Percentiles rank a stretch among this genome's conserved stretches.
Evolutionary conservation across 78 protist genomes (phyloP).

Genomic region (Dictyostelium brefeldianum): DNA sequence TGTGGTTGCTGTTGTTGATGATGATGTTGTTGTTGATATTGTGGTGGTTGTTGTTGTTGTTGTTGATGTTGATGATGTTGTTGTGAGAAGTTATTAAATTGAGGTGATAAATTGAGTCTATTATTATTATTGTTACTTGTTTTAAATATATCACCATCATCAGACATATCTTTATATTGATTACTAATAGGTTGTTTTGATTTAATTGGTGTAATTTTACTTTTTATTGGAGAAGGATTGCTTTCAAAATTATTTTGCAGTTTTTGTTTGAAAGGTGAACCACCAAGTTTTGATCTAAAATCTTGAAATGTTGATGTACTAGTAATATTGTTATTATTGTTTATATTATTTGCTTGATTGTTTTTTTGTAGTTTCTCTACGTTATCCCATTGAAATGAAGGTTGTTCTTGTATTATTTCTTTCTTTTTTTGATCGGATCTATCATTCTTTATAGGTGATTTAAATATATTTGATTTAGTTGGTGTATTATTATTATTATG

Average conservation of each 20-base stretch:
- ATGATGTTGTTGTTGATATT: background rate
- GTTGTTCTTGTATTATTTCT: background rate
- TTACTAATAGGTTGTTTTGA: background rate
- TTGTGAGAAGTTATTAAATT: background rate
- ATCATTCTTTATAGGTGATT: background rate
- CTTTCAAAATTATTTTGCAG: background rate
- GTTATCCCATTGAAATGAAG: background rate
- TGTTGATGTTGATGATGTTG: background rate
- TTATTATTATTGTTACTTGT: background rate
- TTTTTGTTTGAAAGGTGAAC: background rate
- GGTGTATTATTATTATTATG: no score
- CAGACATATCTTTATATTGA: background rate
- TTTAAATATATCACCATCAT: conserved; percentile 2
- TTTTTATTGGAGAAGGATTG: background rate
- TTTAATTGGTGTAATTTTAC: background rate
- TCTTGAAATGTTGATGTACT: background rate
- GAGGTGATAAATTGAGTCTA: background rate
- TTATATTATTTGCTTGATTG: background rate
- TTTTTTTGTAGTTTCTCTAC: background rate
- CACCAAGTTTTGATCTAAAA: background rate
- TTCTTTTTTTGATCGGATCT: background rate
- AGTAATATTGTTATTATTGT: background rate
- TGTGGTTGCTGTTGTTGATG: background rate
- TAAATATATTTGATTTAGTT: background rate
- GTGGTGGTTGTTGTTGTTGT: background rate